phyloP scores from a whole-genome alignment of 805 yeast genomes.

The Sungouiozyma ichnusensis region DNA sequence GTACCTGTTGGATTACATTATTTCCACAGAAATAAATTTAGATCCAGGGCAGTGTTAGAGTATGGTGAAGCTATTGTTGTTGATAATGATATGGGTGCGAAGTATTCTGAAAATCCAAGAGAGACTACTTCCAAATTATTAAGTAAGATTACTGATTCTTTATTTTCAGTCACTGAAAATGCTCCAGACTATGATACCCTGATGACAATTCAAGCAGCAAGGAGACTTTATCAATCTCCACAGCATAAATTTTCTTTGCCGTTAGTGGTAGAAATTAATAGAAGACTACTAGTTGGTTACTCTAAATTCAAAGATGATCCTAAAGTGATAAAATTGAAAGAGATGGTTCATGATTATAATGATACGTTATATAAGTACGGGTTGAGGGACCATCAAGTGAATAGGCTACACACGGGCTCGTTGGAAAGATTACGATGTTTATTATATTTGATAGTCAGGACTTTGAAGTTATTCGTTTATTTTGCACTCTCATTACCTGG shows the following conservation, averaged over 20 bases:
- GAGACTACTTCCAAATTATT: slow-evolving; percentile 65
- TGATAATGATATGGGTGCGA: slow-evolving; percentile 45
- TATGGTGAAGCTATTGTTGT: slow-evolving; percentile 82
- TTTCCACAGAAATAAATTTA: slow-evolving; percentile 89
- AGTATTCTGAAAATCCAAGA: slow-evolving; percentile 56
- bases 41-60: slow-evolving; percentile 89
- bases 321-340: slow-evolving; percentile 47
- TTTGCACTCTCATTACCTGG: slow-evolving; percentile 73
- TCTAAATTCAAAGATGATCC: slow-evolving; percentile 66
- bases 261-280: slow-evolving; percentile 75
- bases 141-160: slow-evolving; percentile 61
- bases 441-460: slow-evolving; percentile 42
- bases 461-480: slow-evolving; percentile 41
- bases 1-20: slow-evolving; percentile 98
- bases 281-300: slow-evolving; percentile 78
- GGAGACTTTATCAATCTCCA: slow-evolving; percentile 51
- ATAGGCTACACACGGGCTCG: slow-evolving; percentile 32
- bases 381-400: slow-evolving; percentile 62
- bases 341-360: slow-evolving; percentile 61
- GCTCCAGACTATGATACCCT: slow-evolving; percentile 89
- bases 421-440: slow-evolving; percentile 37
- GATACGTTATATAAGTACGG: slow-evolving; percentile 52
- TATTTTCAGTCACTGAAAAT: slow-evolving; percentile 83
- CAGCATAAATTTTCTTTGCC: slow-evolving; percentile 43
- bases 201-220: slow-evolving; percentile 89